Evolutionary conservation across 805 yeast genomes (phyloP).

Genomic region (Candida manassasensis): DNA sequence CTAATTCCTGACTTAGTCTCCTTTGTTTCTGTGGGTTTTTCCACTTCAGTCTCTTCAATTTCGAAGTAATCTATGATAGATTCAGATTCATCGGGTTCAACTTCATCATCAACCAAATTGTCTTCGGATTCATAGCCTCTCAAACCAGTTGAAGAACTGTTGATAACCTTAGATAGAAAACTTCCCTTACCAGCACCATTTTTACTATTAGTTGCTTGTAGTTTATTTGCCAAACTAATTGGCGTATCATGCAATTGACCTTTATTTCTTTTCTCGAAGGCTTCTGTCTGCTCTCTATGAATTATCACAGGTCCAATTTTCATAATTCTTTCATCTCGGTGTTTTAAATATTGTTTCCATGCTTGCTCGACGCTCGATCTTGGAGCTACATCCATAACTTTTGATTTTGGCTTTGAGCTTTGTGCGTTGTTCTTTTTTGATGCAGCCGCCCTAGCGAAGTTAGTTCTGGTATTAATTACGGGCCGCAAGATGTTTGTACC

Average conservation of each 20-base stretch:
- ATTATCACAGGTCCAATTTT: slow-evolving; percentile 53
- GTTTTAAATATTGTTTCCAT: slow-evolving; percentile 52
- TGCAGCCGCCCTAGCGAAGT: slow-evolving; percentile 15
- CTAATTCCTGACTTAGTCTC: slow-evolving; percentile 3
- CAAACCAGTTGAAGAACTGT: slow-evolving; percentile 25
- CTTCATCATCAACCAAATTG: slow-evolving; percentile 17
- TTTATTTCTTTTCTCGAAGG: slow-evolving; percentile 51
- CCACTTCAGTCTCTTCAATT: slow-evolving; percentile 14
- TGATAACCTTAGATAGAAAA: slow-evolving; percentile 36
- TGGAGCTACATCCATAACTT: slow-evolving; percentile 38
- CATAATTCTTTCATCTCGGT: slow-evolving; percentile 56
- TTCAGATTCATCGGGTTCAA: slow-evolving; percentile 54
- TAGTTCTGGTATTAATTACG: slow-evolving; percentile 33
- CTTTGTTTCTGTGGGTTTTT: slow-evolving; percentile 4
- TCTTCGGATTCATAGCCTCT: slow-evolving; percentile 11
- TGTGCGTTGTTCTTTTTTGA: slow-evolving; percentile 2
- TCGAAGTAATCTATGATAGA: slow-evolving; percentile 56
- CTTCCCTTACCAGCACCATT: slow-evolving; percentile 19
- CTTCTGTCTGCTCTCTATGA: slow-evolving; percentile 39
- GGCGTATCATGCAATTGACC: slow-evolving; percentile 61
- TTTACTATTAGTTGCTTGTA: slow-evolving; percentile 13
- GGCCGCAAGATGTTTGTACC: slow-evolving; percentile 59
- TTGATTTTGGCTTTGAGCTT: slow-evolving; percentile 18
- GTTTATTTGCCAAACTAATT: slow-evolving; percentile 32
- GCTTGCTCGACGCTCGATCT: slow-evolving; percentile 51